Evolutionary conservation across 2,329 filamentous ascomycete genomes (phyloP).

Genomic region (Ophiocordyceps unilateralis): DNA sequence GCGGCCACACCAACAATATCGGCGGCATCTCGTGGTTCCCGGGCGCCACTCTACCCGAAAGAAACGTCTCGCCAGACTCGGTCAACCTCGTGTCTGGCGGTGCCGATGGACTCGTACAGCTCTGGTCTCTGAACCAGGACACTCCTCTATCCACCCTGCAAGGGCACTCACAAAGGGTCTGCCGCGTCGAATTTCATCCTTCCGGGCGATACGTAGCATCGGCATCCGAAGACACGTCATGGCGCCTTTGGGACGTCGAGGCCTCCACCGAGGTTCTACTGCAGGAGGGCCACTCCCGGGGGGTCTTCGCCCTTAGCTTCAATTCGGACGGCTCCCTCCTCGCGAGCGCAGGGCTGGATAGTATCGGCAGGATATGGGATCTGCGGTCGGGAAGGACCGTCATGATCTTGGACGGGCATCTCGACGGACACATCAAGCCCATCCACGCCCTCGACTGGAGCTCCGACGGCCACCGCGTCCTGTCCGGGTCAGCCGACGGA

Average conservation of each 20-base stretch:
- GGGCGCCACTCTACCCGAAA: constrained; percentile 54
- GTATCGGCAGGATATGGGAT: constrained; percentile 92
- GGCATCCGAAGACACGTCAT: constrained; percentile 89
- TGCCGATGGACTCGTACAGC: constrained; percentile 69
- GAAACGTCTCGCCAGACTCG: constrained; percentile 51
- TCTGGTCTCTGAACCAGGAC: constrained; percentile 81
- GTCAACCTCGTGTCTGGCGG: constrained; percentile 85
- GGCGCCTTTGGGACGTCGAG: constrained; percentile 89
- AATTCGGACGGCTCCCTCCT: constrained; percentile 81
- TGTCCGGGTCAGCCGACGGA: constrained; percentile 85
- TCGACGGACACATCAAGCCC: constrained; percentile 68
- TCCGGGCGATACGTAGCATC: constrained; percentile 81
- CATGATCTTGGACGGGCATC: constrained; percentile 83
- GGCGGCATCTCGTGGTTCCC: constrained; percentile 87
- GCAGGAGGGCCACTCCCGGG: constrained; percentile 88
- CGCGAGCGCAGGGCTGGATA: constrained; percentile 85
- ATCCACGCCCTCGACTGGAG: constrained; percentile 92
- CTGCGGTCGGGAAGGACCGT: constrained; percentile 79
- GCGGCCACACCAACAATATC: constrained; percentile 77
- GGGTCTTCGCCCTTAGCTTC: constrained; percentile 81
- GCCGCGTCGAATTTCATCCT: constrained; percentile 85
- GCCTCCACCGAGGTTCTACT: constrained; percentile 69
- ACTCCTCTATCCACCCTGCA: constrained; percentile 68
- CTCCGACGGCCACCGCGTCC: constrained; percentile 73
- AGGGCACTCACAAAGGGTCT: constrained; percentile 76